Evolutionary conservation across 202 grass and related monocot species (phyloP), one percentile per base, ranked within the genome.

Genomic region (Setaria italica): DNA sequence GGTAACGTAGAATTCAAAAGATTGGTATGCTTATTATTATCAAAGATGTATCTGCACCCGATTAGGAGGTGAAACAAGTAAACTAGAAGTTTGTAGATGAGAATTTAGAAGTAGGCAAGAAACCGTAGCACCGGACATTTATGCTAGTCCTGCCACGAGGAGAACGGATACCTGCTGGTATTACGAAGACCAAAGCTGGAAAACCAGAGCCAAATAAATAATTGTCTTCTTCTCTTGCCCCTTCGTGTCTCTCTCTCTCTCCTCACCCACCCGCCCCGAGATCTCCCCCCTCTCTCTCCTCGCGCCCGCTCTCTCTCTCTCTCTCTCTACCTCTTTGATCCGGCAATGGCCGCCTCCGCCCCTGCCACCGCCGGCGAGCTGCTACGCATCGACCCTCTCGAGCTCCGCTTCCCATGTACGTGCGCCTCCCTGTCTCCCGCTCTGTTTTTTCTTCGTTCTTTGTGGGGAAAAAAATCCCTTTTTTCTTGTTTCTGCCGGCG

Each of bases 321-420:
- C 25, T 41, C 34, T 3, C 34, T 35, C 39, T 14, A 9, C 30
- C 4, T 32, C 53, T 81, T 63, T 72, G 80, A 88, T 72, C 81
- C 85, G 48, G 53, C 88, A 75, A 93, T 85, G 86, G 74, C 86
- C 21, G 33, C 70, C 49, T 12, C 87, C 50, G 77, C 66, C 53
- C 64, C 80, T 16, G 72, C 67, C 35, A 35, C 87, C 76, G 30
- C 85, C 79, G 87, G 92, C 70, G 87, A 94, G 57, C 82, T 94
- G 62, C 85, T 94, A 55, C 79, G 69, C 66, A 85, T 94, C 79
- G 92, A 92, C 2, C 92, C 92, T 57, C 11, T 90, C 64, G 92
- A 94, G 70, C 90, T 94, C 71, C 72, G 86, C 34, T 94, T 94
- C 82, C 87, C 90, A 42, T 90, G 92, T 94, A 88, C 60, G 60